These are phyloP conservation scores for Apiospora malaysiana DNA, from an alignment of 2,329 filamentous ascomycete species.

Conservation along the genomic window DNA sequence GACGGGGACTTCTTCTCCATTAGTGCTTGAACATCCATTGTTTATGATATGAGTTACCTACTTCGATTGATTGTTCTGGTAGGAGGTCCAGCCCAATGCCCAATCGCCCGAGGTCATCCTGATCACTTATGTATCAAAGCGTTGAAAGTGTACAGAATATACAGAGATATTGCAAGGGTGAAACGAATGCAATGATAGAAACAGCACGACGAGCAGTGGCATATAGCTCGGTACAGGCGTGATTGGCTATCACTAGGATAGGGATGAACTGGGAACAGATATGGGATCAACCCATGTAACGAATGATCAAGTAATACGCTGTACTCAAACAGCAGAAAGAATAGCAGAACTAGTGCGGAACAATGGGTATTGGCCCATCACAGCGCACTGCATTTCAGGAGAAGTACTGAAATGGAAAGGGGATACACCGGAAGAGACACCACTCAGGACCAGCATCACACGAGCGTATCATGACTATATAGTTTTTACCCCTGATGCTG, in stretches of 20 bases:
- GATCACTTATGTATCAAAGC: neutral
- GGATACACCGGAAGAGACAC: neutral
- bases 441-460: neutral
- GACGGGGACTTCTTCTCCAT: neutral
- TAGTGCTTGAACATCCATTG: neutral
- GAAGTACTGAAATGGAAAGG: neutral
- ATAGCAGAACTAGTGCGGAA: neutral
- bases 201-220: neutral
- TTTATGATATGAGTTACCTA: neutral
- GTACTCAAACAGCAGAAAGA: neutral
- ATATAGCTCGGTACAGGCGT: neutral
- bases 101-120: neutral
- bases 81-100: neutral
- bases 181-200: neutral
- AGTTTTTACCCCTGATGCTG: neutral
- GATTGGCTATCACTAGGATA: neutral
- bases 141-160: neutral
- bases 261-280: neutral
- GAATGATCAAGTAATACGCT: neutral
- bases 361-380: neutral
- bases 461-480: neutral
- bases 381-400: neutral
- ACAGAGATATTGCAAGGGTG: neutral
- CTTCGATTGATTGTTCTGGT: neutral
- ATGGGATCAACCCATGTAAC: neutral